Conservation (phyloP, 441 rosid species). For the Adansonia gregorii region DNA sequence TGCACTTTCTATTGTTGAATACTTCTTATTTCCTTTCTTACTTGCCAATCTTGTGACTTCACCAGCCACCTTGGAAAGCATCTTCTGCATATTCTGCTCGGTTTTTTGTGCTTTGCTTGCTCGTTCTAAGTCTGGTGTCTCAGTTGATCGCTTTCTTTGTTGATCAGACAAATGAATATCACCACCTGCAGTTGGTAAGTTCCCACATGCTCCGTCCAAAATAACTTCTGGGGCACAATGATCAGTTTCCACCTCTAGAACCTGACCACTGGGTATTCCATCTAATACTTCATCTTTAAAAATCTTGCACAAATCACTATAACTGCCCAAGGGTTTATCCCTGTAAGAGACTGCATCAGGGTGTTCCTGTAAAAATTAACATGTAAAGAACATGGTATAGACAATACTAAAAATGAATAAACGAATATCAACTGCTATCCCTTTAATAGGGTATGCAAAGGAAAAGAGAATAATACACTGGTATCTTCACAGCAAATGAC, state of each 20-base stretch:
- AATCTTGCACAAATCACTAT: constrained; percentile 56
- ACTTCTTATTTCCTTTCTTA: constrained; percentile 38
- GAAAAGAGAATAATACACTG: constrained; percentile 1
- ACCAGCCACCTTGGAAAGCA: constrained; percentile 33
- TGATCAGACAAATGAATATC: constrained; percentile 39
- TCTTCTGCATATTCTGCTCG: constrained; percentile 40
- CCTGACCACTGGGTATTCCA: constrained; percentile 36
- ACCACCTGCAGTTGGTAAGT: constrained; percentile 30
- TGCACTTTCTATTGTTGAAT: constrained; percentile 46
- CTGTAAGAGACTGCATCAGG: constrained; percentile 60
- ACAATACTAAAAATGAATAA: not conserved
- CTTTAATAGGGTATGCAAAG: not conserved
- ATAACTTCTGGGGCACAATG: constrained; percentile 37
- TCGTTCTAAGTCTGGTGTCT: constrained; percentile 26
- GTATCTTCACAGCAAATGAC: not conserved
- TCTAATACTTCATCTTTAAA: constrained; percentile 40
- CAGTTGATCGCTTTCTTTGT: constrained; percentile 47
- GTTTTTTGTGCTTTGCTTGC: constrained; percentile 53
- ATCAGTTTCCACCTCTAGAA: constrained; percentile 38
- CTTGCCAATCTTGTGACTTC: constrained; percentile 25
- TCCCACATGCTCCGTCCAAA: constrained; percentile 35
- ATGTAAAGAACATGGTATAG: constrained; percentile 10
- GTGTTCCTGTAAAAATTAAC: constrained; percentile 55
- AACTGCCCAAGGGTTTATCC: constrained; percentile 51
- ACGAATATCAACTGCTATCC: not conserved